Evolutionary conservation across 805 yeast genomes (phyloP).

Genomic region (Candida dajiaensis): DNA sequence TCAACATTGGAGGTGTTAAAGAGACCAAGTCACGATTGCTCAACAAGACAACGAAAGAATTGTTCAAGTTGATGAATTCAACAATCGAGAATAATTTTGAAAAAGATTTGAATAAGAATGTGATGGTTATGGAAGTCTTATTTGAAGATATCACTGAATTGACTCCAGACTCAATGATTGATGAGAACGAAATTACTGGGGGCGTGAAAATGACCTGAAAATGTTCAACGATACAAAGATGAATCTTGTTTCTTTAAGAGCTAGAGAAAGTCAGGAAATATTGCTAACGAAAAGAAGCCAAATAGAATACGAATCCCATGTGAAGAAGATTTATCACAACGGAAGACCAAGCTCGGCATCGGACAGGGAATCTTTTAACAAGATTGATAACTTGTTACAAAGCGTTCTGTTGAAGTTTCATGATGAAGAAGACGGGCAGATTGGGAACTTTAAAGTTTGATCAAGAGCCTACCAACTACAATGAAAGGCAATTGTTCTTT

Average conservation of each 20-base stretch:
- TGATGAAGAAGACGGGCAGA: neutral
- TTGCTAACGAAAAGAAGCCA: slow-evolving; percentile 18
- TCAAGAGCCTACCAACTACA: too few relatives aligned
- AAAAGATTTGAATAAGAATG: slow-evolving; percentile 16
- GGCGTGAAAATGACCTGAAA: slow-evolving; percentile 34
- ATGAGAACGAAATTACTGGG: neutral
- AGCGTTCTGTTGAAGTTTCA: neutral
- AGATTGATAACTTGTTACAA: slow-evolving; percentile 11
- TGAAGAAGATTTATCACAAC: slow-evolving; percentile 9
- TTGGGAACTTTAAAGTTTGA: neutral
- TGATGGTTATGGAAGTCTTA: slow-evolving; percentile 25
- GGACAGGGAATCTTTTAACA: slow-evolving; percentile 5
- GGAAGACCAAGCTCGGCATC: slow-evolving; percentile 5
- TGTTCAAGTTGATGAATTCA: slow-evolving; percentile 13
- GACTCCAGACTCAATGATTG: neutral
- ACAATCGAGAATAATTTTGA: slow-evolving; percentile 10
- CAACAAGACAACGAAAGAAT: slow-evolving; percentile 8
- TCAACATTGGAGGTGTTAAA: slow-evolving; percentile 6
- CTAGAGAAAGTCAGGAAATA: slow-evolving; percentile 33
- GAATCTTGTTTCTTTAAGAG: slow-evolving; percentile 29
- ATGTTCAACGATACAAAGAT: slow-evolving; percentile 19
- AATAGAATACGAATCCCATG: slow-evolving; percentile 3
- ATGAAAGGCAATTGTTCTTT: too few relatives aligned
- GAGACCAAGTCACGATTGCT: neutral
- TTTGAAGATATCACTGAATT: slow-evolving; percentile 6